phyloP scores from a whole-genome alignment of 73 alveolate genomes.

The Paramecium sexaurelia region DNA sequence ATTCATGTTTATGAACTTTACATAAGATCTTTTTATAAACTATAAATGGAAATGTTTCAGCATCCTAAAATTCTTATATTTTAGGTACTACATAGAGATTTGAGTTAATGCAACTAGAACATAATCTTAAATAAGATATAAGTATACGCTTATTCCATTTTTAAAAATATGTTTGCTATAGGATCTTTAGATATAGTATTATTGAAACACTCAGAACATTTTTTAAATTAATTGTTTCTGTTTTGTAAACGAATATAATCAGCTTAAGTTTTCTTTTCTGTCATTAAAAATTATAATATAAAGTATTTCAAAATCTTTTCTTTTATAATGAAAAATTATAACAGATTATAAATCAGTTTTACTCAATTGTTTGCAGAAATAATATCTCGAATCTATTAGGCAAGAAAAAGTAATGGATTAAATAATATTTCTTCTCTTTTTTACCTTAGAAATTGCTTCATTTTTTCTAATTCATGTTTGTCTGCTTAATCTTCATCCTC shows the following conservation, averaged over 20 bases:
- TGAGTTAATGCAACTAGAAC: not conserved
- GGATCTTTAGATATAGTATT: not conserved
- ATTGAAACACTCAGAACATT: not conserved
- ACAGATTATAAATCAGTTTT: not conserved
- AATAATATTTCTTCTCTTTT: slow-evolving; percentile 63
- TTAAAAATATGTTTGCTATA: not conserved
- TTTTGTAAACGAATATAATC: not conserved
- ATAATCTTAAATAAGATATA: not conserved
- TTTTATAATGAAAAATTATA: not conserved
- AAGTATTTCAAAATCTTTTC: not conserved
- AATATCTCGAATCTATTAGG: slow-evolving; percentile 52
- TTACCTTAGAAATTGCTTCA: slow-evolving; percentile 42
- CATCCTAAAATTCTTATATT: not conserved
- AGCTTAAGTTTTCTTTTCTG: not conserved
- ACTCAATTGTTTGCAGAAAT: not conserved
- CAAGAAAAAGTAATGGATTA: slow-evolving; percentile 59
- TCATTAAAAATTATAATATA: not conserved
- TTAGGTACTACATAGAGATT: not conserved
- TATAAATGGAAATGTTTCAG: not conserved
- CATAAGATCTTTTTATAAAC: not conserved
- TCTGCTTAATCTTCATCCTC: slow-evolving; percentile 65
- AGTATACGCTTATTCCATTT: not conserved
- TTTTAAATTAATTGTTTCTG: not conserved
- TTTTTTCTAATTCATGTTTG: slow-evolving; percentile 60
- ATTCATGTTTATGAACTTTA: not conserved